Evolutionary conservation across 495 filamentous ascomycete genomes (phyloP), one percentile per base, ranked within the genome.

Genomic region (Penicillium desertorum): DNA sequence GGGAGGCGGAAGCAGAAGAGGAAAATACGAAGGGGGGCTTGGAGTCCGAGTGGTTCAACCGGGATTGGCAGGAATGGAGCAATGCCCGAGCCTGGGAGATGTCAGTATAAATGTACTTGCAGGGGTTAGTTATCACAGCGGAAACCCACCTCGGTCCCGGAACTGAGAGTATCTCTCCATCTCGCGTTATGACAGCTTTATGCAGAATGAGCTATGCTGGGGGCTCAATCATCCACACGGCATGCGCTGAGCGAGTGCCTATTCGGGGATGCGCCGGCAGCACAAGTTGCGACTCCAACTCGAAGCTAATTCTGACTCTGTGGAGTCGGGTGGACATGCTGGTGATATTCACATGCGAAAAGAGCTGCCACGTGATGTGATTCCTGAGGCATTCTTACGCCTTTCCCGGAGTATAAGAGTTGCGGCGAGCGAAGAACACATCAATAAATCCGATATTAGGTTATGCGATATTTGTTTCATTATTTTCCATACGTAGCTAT

Each of bases 111-210:
- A 1, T 29, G 7, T 1, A 12, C 19, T 39, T 25, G 45, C 20
- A 58, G 16, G 51, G 49, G 29, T 39, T 44, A 47, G 4, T 16
- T 54, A n/a, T 22, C 49, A 47, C 14, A 25, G 9, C 48, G 41
- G 50, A 34, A 34, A 32, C 17, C 61, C 79, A 88, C 94, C 94
- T 84, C 90, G 84, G 76, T 99, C 94, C 54, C 94, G 87, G 62
- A 89, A 99, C 70, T 97, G 92, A 10, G 91, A 93, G 72, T 91
- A 98, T 73, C 96, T 97, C 83, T 98, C 94, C 94, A 98, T 98
- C 39, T 39, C 43, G 32, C 30, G 8, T 52, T 11, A 29, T 52
- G 23, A 23, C n/a, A 10, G 10, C 4, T 48, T 10, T 29, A 11
- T 10, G 16, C 36, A 30, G 16, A 41, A 52, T 27, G 50, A 41